Evolutionary conservation across 2,329 filamentous ascomycete species (phyloP), one percentile per base, ranked within the genome.

Genomic region (Aspergillus sp.): DNA sequence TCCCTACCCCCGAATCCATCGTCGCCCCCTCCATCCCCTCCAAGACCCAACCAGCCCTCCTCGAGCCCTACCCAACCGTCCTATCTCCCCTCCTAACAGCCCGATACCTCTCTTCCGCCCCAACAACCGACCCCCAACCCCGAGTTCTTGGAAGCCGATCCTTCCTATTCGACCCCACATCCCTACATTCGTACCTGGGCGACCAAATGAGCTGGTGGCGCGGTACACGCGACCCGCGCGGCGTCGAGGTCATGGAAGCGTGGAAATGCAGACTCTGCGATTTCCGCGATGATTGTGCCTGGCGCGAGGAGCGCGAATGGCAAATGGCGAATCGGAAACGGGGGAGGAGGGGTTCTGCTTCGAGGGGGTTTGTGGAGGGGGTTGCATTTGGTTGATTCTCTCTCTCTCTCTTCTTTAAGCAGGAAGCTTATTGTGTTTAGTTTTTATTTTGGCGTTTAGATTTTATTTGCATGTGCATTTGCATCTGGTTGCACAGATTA

Each of bases 201-300:
- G 75, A 80, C 3, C 83, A 86, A 50, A 81, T 96, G 78, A 64
- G 75, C n/a, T 96, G 89, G 89, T 97, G 91, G 91, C 81, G 79
- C 29, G 91, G 90, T 1, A 74, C 85, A 54, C 73, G 90, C 11
- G 69, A 77, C 39, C 81, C 90, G 0, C 74, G 76, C 6, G 91
- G 91, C 0, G 90, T 96, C 3, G 75, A 80, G 6, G 77, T 94
- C 6, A 84, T 90, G 57, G 90, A 96, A 54, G 87, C 88, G 0
- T 95, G 85, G 70, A 97, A 96, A 64, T 97, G 91, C 62, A 72
- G 81, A 13, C 81, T 76, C 26, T 97, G 91, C 59, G 89, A 95
- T 52, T 96, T 96, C 64, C 80, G 77, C 0, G 83, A 88, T 2
- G 75, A 72, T 2, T 97, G 91, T 62, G 76, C 78, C 9, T 97